Base-by-base conservation (phyloP, 352 stramenopile genomes). In the Phytophthora kernoviae region DNA sequence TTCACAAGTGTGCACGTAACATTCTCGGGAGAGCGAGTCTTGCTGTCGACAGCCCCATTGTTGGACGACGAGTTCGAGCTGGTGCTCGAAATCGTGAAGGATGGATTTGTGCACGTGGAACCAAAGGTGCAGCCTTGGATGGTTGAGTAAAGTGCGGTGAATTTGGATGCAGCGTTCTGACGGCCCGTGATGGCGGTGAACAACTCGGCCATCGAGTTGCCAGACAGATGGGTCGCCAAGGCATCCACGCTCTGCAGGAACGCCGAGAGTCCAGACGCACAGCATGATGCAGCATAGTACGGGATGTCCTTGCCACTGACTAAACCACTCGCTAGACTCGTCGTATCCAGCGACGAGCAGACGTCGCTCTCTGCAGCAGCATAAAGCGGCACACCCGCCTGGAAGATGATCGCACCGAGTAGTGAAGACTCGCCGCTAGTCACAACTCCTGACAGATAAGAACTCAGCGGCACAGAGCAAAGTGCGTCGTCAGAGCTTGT, bases 221-320 rank as follows among this genome's bases (percentile, higher is more conserved):
- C 75, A 6, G 66, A 79, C 43, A 89, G 27, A 12, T 80, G 73
- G 8, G 69, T 69, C 6, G 70, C 44, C n/a, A 86, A 40, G 7
- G 44, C 58, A 24, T 89, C 79, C 14, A 89, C 20, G n/a, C 62
- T 77, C 43, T 87, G 50, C 20, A 89, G 51, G 5, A 89, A 55
- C 22, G 77, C 60, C 10, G 70, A 70, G 1, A 81, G 57, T 14
- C 54, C 65, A 4, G 66, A 46, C 0, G 73, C 68, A 39, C 79
- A 89, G 58, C 79, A 89, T 5, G 77, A 85, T 2, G 68, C 53
- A 0, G 66, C 62, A 18, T 79, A 81, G 59, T 86, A 89, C 21
- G 65, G 44, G 18, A 79, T 72, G 4, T 66, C 58, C 5, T 40
- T 57, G 7, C 63, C 65, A 14, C 51, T 65, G 11, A 61, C 37